Evolutionary conservation across 2,329 filamentous ascomycete species (phyloP).

Genomic region (Tetracladium maxilliforme): DNA sequence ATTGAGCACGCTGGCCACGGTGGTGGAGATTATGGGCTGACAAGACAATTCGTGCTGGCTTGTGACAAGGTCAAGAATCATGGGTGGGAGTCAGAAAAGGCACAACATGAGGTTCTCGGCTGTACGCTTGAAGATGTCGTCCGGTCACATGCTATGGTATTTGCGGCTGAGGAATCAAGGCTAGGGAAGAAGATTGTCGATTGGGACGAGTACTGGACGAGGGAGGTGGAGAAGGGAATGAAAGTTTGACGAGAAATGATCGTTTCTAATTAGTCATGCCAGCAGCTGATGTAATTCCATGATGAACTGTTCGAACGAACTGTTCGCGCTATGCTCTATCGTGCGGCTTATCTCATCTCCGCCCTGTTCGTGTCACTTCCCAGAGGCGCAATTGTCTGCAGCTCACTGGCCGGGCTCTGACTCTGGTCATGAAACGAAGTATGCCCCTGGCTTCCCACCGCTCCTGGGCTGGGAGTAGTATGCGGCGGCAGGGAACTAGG

Average conservation of each 20-base stretch:
- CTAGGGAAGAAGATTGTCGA: conserved; percentile 52
- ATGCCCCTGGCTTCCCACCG: too few species aligned
- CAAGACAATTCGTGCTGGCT: conserved; percentile 69
- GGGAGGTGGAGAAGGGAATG: conserved; percentile 25
- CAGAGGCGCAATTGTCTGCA: too few species aligned
- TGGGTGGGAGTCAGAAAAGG: conserved; percentile 48
- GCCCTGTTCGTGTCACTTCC: too few species aligned
- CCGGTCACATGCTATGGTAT: conserved; percentile 84
- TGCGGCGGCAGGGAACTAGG: too few species aligned
- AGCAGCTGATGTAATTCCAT: too few species aligned
- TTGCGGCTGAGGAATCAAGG: conserved; percentile 83
- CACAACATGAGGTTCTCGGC: conserved; percentile 63
- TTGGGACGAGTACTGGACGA: conserved; percentile 64
- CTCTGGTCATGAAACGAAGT: too few species aligned
- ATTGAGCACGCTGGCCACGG: conserved; percentile 52
- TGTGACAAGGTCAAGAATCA: conserved; percentile 66
- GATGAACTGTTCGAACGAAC: too few species aligned
- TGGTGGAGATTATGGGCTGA: conserved; percentile 68
- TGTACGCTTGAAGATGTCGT: conserved; percentile 78
- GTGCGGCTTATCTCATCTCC: too few species aligned
- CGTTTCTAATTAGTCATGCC: too few species aligned
- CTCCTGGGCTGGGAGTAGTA: too few species aligned
- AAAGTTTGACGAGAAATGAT: conserved; percentile 1
- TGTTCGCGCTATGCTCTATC: too few species aligned
- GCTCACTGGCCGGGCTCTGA: too few species aligned